These are phyloP conservation scores for Phoma sp. DNA, from an alignment of 2,329 filamentous ascomycete genomes.

Conservation along the genomic window DNA sequence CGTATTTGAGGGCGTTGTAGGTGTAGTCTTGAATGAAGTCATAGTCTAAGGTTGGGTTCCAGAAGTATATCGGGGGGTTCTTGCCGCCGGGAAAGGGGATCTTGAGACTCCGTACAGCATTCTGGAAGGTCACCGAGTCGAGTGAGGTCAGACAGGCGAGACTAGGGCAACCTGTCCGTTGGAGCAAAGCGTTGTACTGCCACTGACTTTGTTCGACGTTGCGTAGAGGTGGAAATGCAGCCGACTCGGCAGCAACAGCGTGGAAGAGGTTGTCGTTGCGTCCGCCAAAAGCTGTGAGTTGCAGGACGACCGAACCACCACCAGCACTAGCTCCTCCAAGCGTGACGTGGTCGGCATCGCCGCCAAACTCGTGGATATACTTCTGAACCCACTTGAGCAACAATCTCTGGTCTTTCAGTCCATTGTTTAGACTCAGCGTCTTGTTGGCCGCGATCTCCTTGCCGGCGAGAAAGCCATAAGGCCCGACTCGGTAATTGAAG, in stretches of 20 bases:
- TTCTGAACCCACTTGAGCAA: constrained; percentile 46
- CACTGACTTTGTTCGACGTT: constrained; percentile 49
- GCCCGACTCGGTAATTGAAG: constrained; percentile 51
- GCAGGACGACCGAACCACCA: constrained; percentile 47
- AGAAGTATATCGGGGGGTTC: constrained; percentile 48
- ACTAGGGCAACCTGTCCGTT: constrained; percentile 44
- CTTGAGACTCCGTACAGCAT: constrained; percentile 43
- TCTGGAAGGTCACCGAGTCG: constrained; percentile 48
- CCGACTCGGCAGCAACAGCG: constrained; percentile 43
- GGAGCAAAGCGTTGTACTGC: constrained; percentile 49
- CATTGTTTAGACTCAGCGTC: constrained; percentile 45
- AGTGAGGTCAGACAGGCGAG: constrained; percentile 49
- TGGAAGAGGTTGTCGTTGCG: constrained; percentile 46
- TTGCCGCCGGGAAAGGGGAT: constrained; percentile 48
- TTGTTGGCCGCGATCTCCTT: constrained; percentile 37
- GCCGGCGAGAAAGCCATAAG: constrained; percentile 48
- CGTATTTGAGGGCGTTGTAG: constrained; percentile 45
- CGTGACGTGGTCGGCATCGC: constrained; percentile 48
- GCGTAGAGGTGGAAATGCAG: constrained; percentile 49
- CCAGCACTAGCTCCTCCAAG: constrained; percentile 50
- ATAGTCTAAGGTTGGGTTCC: constrained; percentile 52
- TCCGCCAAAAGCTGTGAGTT: constrained; percentile 47
- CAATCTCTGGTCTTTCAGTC: constrained; percentile 47
- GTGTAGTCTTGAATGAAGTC: constrained; percentile 51
- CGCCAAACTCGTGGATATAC: constrained; percentile 49